Percentiles rank a stretch among this genome's conserved stretches.
phyloP scores from a whole-genome alignment of 192 early-diverging fungal species.

The Phlyctochytrium arcticum region DNA sequence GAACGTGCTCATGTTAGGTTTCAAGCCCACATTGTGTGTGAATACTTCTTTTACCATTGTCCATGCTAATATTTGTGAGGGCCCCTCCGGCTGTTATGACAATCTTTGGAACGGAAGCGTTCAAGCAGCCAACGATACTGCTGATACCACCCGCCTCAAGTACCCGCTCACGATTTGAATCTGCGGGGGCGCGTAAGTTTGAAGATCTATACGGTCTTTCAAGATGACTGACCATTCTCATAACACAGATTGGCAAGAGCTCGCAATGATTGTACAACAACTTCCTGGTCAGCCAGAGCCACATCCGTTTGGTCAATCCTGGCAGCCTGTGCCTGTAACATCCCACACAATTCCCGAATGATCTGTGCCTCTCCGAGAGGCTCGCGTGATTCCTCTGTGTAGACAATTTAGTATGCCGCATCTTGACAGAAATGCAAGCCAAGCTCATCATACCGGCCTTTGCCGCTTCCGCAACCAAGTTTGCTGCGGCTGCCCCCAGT shows the following conservation, averaged over 20 bases:
- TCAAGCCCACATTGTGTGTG: not conserved
- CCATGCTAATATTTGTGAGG: conserved; percentile 49
- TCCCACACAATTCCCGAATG: not conserved
- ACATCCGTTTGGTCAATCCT: conserved; percentile 7
- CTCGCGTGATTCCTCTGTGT: conserved; percentile 15
- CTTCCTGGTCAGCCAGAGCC: conserved; percentile 17
- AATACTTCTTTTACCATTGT: conserved; percentile 34
- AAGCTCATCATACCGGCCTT: conserved; percentile 14
- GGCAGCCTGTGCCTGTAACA: not conserved
- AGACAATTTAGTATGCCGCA: not conserved
- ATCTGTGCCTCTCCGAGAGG: conserved; percentile 5
- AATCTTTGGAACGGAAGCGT: conserved; percentile 14
- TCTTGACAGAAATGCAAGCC: not conserved
- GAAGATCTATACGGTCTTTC: conserved; percentile 4
- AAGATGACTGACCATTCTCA: conserved; percentile 32
- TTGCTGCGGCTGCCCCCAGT: not conserved
- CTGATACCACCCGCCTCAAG: conserved; percentile 24
- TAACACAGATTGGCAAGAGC: conserved; percentile 50
- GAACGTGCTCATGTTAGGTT: not conserved
- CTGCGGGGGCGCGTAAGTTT: too few relatives aligned
- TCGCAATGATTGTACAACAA: conserved; percentile 34
- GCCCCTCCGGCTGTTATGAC: conserved; percentile 35
- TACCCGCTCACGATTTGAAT: conserved; percentile 37
- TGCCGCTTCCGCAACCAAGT: conserved; percentile 26
- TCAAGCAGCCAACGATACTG: conserved; percentile 16